phyloP scores from a whole-genome alignment of 164 flowering plant species.

The Tetracentron sinense region DNA sequence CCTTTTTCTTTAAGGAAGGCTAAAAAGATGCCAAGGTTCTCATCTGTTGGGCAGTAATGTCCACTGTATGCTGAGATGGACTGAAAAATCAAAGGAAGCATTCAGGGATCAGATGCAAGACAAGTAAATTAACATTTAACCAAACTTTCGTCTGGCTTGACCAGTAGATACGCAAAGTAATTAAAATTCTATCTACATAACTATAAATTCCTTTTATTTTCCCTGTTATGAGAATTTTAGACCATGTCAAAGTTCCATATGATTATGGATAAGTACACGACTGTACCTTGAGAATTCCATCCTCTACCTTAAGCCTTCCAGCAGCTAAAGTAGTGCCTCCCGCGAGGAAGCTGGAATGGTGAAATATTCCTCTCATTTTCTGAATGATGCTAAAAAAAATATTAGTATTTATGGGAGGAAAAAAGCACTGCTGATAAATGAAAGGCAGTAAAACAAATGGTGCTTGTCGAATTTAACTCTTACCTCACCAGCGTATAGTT shows the following conservation, averaged over 20 bases:
- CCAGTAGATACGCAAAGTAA: too few species aligned
- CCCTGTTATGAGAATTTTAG: too few species aligned
- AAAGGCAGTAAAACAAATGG: neutral
- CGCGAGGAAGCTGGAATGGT: slow-evolving; percentile 93
- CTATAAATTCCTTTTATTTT: too few species aligned
- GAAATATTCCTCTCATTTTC: slow-evolving; percentile 89
- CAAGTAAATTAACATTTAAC: neutral
- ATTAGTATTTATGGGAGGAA: neutral
- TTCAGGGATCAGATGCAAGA: neutral
- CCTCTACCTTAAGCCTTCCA: slow-evolving; percentile 61
- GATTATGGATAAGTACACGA: too few species aligned
- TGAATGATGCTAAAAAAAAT: slow-evolving; percentile 13
- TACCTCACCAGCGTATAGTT: slow-evolving; percentile 78
- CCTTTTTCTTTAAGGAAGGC: slow-evolving; percentile 60
- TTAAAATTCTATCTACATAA: too few species aligned
- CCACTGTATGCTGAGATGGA: slow-evolving; percentile 87
- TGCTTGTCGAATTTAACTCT: slow-evolving; percentile 1
- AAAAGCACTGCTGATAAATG: too few species aligned
- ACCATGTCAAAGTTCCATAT: neutral
- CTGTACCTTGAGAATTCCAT: slow-evolving; percentile 78
- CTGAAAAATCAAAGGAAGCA: slow-evolving; percentile 36
- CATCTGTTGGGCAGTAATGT: slow-evolving; percentile 83
- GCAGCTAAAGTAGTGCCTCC: slow-evolving; percentile 91
- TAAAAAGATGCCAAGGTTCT: slow-evolving; percentile 49
- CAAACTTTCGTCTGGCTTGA: neutral